Evolutionary conservation across 768 basidiomycete genomes (phyloP).

Genomic region (Hygrocybe punicea): DNA sequence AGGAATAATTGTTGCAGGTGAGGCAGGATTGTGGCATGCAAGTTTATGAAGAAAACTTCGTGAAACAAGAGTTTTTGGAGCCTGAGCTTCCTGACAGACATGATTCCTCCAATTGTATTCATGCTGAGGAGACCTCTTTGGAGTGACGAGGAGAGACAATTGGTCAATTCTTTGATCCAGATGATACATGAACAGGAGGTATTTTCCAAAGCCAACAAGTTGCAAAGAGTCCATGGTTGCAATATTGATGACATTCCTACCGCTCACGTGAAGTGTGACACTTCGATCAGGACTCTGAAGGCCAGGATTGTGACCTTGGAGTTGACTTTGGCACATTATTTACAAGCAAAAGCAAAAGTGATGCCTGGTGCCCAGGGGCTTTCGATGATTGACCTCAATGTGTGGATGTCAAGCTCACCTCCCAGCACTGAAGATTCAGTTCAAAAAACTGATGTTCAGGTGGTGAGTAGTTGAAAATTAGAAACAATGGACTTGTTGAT

Average conservation of each 20-base stretch:
- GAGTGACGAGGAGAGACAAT: conserved; percentile 49
- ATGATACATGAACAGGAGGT: conserved; percentile 51
- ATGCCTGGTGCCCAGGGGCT: conserved; percentile 21
- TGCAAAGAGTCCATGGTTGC: conserved; percentile 43
- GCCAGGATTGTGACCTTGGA: conserved; percentile 46
- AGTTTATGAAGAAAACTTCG: too few species aligned
- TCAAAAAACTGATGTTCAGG: background rate
- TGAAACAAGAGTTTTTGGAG: too few species aligned
- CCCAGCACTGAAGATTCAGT: background rate
- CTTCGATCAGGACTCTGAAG: conserved; percentile 42
- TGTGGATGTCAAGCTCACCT: conserved; percentile 30
- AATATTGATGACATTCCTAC: background rate
- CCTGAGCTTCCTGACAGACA: too few species aligned
- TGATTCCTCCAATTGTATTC: too few species aligned
- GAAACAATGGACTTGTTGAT: background rate
- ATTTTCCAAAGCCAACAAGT: conserved; percentile 54
- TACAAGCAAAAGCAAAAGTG: conserved; percentile 35
- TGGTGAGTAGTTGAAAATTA: background rate
- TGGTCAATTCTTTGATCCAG: conserved; percentile 45
- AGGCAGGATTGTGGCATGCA: too few species aligned
- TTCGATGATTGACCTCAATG: conserved; percentile 41
- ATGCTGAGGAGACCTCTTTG: conserved; percentile 16
- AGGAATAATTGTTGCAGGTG: too few species aligned
- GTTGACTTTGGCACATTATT: conserved; percentile 42
- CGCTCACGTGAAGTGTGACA: conserved; percentile 43